These are phyloP conservation scores for Cryptococcus jaspeensis DNA, from an alignment of 1,284 basidiomycete genomes.

Conservation along the genomic window DNA sequence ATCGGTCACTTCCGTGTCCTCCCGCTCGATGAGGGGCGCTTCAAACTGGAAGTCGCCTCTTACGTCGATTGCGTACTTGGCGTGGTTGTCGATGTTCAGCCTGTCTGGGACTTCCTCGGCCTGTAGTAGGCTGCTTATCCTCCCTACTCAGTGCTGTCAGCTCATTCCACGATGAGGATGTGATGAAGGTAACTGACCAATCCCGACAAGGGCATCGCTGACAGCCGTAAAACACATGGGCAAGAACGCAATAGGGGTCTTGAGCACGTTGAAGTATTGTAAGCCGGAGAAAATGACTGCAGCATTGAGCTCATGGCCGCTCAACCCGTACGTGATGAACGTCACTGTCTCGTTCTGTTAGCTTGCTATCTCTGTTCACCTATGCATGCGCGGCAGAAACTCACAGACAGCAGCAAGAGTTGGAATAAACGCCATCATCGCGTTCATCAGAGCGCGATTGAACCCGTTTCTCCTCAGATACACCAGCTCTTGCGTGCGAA, in stretches of 20 bases:
- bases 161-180: neutral
- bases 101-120: conserved; percentile 63
- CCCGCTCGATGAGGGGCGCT: conserved; percentile 44
- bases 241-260: conserved; percentile 34
- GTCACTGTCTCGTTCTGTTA: conserved; percentile 52
- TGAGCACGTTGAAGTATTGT: conserved; percentile 68
- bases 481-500: conserved; percentile 59
- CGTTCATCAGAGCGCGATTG: conserved; percentile 31
- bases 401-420: conserved; percentile 62
- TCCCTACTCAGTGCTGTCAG: conserved; percentile 2
- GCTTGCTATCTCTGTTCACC: neutral
- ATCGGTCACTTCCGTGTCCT: conserved; percentile 3
- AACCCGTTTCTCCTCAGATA: conserved; percentile 41
- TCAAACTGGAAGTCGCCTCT: conserved; percentile 72
- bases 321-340: conserved; percentile 70
- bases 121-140: conserved; percentile 19
- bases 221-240: conserved; percentile 51
- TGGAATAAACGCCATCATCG: conserved; percentile 59
- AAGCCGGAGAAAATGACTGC: conserved; percentile 71
- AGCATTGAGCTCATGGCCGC: conserved; percentile 64
- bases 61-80: conserved; percentile 58
- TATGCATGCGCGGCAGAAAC: conserved; percentile 1
- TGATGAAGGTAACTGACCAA: neutral
- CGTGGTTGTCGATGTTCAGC: conserved; percentile 55
- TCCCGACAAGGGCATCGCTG: conserved; percentile 56